Evolutionary conservation across 768 basidiomycete genomes (phyloP).

Genomic region (Psilocybe subaeruginosa): DNA sequence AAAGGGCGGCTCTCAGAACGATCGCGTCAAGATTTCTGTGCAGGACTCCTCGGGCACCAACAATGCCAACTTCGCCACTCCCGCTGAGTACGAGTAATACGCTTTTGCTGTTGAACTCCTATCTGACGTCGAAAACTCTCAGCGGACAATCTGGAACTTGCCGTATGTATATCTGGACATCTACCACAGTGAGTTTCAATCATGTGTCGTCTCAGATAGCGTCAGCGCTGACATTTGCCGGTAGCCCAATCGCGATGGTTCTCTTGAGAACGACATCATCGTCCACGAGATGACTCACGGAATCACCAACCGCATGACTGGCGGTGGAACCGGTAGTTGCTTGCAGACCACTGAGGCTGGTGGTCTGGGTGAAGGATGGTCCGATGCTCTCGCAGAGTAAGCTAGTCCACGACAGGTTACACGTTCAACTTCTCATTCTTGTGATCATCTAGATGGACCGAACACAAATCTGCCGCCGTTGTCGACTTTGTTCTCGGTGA

Average conservation of each 20-base stretch:
- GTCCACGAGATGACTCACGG: constrained; percentile 56
- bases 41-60: constrained; percentile 51
- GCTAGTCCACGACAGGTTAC: constrained; percentile 5
- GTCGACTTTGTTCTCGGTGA: constrained; percentile 46
- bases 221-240: constrained; percentile 12
- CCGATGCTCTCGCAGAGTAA: constrained; percentile 52
- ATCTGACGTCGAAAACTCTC: neutral
- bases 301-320: constrained; percentile 53
- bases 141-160: constrained; percentile 17
- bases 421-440: neutral
- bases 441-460: constrained; percentile 34
- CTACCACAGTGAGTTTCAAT: constrained; percentile 29
- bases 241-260: constrained; percentile 61
- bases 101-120: neutral
- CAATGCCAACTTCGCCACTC: constrained; percentile 43
- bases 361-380: constrained; percentile 73
- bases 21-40: constrained; percentile 55
- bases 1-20: constrained; percentile 49
- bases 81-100: constrained; percentile 13
- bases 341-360: constrained; percentile 67
- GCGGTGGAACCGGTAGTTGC: constrained; percentile 60
- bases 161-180: constrained; percentile 40
- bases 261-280: constrained; percentile 63
- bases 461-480: constrained; percentile 41
- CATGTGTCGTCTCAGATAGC: constrained; percentile 4